Base-by-base conservation (phyloP, 805 yeast genomes). In the Pichia paraexigua region DNA sequence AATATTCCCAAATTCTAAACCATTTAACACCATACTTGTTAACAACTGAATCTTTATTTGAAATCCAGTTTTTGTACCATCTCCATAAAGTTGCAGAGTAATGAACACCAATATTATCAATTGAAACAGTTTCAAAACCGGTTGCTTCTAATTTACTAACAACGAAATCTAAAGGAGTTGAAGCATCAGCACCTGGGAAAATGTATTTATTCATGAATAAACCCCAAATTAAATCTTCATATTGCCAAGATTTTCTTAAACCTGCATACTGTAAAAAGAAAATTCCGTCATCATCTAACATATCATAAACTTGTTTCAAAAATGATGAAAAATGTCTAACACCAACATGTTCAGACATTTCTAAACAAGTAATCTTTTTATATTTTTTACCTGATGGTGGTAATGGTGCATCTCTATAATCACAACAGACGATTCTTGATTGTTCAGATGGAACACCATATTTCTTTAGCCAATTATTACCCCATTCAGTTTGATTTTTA, bases 171-270 rank as follows among this genome's bases (percentile, higher is more conserved):
- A 90, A 78, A 40, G 97, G 97, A 52, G 97, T 90, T 8, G 95
- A 87, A 46, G 96, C 96, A 72, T 89, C 97, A 48, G 96, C 96
- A 71, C 97, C 97, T 43, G 97, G 96, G 88, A 89, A 89, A 66
- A 89, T 85, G 71, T 87, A 89, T 76, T 87, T 89, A 81, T 90
- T 89, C 96, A 89, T 90, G 71, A 89, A 89, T 67, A 90, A 75
- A 62, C 97, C 97, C 97, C 96, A 89, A 70, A 82, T 76, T 63
- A 89, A 77, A 69, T 89, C 97, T 73, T 89, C 96, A 71, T 87
- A 89, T 73, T 89, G 96, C 97, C 96, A 89, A 53, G 78, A 75
- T 73, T 89, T 90, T 74, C 96, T 82, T 62, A 89, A 72, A 50
- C 97, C 97, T 48, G 96, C 91, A 64, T 85, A 85, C 73, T 89